phyloP scores from a whole-genome alignment of 164 flowering plant genomes.

The Nymphaea thermarum region DNA sequence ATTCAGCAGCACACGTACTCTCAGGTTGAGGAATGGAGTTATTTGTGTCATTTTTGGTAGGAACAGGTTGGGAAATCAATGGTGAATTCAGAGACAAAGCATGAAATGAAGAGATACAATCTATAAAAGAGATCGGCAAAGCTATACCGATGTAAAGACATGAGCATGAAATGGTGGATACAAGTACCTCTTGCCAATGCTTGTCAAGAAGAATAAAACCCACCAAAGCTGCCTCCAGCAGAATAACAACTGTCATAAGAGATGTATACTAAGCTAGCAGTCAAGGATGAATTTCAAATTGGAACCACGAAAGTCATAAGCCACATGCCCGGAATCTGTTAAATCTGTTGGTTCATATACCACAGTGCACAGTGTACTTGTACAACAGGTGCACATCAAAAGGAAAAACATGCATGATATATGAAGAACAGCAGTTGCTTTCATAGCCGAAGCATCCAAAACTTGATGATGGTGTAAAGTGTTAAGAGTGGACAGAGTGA shows the following conservation, averaged over 20 bases:
- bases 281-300: constrained; percentile 17
- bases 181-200: constrained; percentile 58
- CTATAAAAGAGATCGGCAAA: background rate
- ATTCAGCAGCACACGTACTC: constrained; percentile 12
- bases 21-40: constrained; percentile 17
- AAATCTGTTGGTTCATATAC: no score
- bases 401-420: background rate
- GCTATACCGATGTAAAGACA: background rate
- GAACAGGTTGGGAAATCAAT: constrained; percentile 10
- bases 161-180: background rate
- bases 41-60: constrained; percentile 10
- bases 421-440: no score
- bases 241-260: constrained; percentile 30
- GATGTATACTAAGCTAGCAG: constrained; percentile 38
- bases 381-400: background rate
- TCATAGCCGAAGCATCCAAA: no score
- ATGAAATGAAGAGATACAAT: background rate
- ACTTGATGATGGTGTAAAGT: no score
- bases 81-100: constrained; percentile 11
- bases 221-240: constrained; percentile 56
- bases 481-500: no score
- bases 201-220: constrained; percentile 51
- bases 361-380: background rate
- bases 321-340: no score
- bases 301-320: no score